Base-by-base conservation (phyloP, 257 asterid genomes). In the Jacaranda copaia region DNA sequence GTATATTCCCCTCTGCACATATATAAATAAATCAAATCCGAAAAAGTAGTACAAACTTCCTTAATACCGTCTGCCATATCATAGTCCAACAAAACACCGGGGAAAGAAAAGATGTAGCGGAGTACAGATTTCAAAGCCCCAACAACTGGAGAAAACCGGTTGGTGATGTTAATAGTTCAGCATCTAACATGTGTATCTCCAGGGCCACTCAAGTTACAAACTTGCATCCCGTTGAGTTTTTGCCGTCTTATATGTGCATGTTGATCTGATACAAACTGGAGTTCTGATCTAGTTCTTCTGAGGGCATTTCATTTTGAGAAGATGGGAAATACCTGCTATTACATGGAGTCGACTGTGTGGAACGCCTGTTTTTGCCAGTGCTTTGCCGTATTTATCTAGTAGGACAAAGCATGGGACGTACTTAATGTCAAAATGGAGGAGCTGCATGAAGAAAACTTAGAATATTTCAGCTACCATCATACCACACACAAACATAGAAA, bases 381-480 rank as follows among this genome's bases (percentile, higher is more conserved):
- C 97, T 56, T 70, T 88, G 35, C 98, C 98, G n/a, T 87, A 10
- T 73, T 88, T 86, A 70, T 91, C 97, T 55, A 93, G 72, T 0
- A 93, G 86, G 68, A 93, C 96, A n/a, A 93, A 91, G 88, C 98
- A 91, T 16, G 98, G 97, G 72, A 93, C 98, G 52, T 93, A 93
- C 79, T 80, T 90, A 43, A 93, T 88, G 88, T 91, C 95, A 67
- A 91, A 93, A 77, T 91, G 88, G 46, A 91, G 96, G 51, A 93
- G 94, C 97, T 93, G 89, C 88, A 83, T 49, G 36, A 53, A 51
- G 6, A 42, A 79, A 1, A 78, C 32, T 0, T 32, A 14, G 60
- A 68, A 32, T 63, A 68, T 18, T 19, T 77, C 55, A 77, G 63
- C 43, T 39, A 59, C 16, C 19, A 16, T 11, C 58, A 58, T 14